These are phyloP conservation scores for Ustilago sp. DNA, from an alignment of 1,284 basidiomycete species.

Conservation along the genomic window DNA sequence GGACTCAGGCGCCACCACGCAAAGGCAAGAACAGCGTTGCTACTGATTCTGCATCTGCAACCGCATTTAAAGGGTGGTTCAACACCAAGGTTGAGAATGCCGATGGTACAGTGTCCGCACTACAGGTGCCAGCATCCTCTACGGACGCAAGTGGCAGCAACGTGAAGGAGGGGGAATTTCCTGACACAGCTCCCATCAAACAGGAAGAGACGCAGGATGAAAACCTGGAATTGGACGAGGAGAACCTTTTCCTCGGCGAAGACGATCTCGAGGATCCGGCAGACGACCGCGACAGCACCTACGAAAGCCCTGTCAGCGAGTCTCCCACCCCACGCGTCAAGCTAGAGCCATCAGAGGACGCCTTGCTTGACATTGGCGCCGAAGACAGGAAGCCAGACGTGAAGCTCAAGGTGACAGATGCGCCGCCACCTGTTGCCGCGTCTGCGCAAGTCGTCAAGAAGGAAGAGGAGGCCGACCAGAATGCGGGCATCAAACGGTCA, in stretches of 20 bases:
- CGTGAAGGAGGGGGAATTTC: constrained; percentile 69
- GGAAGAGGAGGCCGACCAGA: constrained; percentile 17
- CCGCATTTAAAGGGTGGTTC: constrained; percentile 59
- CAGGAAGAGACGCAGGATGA: constrained; percentile 57
- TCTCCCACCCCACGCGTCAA: constrained; percentile 23
- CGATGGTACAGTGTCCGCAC: constrained; percentile 18
- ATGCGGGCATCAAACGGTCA: constrained; percentile 10
- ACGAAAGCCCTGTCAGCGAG: constrained; percentile 12
- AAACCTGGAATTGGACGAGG: constrained; percentile 54
- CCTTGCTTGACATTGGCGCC: constrained; percentile 23
- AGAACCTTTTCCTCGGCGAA: constrained; percentile 34
- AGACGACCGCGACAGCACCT: constrained; percentile 31
- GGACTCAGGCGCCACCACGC: constrained; percentile 63
- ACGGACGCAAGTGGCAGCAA: constrained; percentile 1
- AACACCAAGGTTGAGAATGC: constrained; percentile 33
- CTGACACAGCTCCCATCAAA: constrained; percentile 64
- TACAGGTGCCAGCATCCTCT: constrained; percentile 5
- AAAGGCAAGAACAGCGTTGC: constrained; percentile 45
- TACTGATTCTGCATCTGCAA: constrained; percentile 42
- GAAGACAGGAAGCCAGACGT: constrained; percentile 4
- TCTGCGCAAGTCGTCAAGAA: constrained; percentile 6
- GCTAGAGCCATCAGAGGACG: constrained; percentile 37
- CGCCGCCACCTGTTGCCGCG: background rate
- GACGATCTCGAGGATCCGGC: constrained; percentile 14
- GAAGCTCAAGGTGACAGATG: background rate